Evolutionary conservation across 2,329 filamentous ascomycete genomes (phyloP).

Genomic region (Nothopassalora personata): DNA sequence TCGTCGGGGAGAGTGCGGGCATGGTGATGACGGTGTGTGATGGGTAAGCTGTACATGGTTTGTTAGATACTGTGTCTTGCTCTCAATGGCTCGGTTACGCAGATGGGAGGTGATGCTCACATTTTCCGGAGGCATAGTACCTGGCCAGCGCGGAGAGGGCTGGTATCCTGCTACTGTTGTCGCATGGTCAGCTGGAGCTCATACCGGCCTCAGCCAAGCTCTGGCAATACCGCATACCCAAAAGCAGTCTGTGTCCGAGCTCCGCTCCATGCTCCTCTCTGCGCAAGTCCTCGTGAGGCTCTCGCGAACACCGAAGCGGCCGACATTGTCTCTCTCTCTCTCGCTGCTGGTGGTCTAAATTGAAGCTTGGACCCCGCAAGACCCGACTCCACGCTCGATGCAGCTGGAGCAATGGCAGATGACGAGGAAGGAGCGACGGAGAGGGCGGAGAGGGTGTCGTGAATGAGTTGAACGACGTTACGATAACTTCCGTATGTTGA

Average conservation of each 20-base stretch:
- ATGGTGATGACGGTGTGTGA: conserved; percentile 94
- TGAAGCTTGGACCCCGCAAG: conserved; percentile 1
- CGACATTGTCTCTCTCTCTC: conserved; percentile 44
- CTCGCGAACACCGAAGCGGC: conserved; percentile 45
- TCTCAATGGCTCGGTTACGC: conserved; percentile 2
- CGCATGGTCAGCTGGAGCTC: conserved; percentile 3
- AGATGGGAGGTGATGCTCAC: conserved; percentile 39
- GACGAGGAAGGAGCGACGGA: conserved; percentile 1
- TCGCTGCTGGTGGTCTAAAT: not conserved
- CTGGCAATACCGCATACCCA: conserved; percentile 27
- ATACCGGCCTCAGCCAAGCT: not conserved
- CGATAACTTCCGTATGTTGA: not conserved
- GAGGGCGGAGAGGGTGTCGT: not conserved
- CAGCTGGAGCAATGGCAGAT: not conserved
- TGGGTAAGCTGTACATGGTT: conserved; percentile 69
- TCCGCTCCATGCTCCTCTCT: conserved; percentile 29
- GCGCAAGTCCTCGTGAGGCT: conserved; percentile 41
- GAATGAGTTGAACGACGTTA: not conserved
- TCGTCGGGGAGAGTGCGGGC: conserved; percentile 95
- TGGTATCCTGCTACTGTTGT: conserved; percentile 41
- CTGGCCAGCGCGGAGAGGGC: conserved; percentile 56
- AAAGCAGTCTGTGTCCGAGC: conserved; percentile 32
- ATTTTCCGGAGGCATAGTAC: conserved; percentile 62
- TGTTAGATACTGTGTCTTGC: conserved; percentile 28
- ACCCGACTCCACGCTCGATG: conserved; percentile 7